These are phyloP conservation scores for Apiospora rasikravindrae DNA, from an alignment of 2,329 filamentous ascomycete genomes.

Conservation along the genomic window DNA sequence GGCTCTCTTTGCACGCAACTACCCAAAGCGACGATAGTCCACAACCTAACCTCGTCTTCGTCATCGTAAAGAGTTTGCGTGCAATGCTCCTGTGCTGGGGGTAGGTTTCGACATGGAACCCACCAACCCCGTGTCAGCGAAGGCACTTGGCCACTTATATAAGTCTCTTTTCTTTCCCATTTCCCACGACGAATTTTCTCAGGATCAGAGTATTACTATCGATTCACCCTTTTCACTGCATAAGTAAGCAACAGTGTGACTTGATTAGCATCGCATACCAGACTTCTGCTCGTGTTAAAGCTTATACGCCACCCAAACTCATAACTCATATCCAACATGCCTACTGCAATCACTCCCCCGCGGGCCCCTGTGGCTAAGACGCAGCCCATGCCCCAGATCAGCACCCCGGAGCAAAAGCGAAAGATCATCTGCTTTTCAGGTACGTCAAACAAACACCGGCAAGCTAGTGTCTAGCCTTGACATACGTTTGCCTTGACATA, in stretches of 20 bases:
- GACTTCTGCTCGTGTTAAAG: conserved; percentile 9
- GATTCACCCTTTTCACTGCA: neutral
- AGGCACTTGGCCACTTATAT: conserved; percentile 25
- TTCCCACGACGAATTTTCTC: neutral
- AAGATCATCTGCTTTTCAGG: conserved; percentile 66
- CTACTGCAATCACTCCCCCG: conserved; percentile 42
- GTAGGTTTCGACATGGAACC: neutral
- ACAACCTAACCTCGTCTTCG: conserved; percentile 25
- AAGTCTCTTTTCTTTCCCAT: conserved; percentile 22
- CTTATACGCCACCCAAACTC: neutral
- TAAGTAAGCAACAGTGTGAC: neutral
- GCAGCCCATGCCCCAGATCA: conserved; percentile 40
- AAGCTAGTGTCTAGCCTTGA: neutral
- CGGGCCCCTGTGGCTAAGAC: conserved; percentile 37
- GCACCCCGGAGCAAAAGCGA: conserved; percentile 42
- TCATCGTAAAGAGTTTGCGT: conserved; percentile 26
- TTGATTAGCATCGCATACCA: neutral
- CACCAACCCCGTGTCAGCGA: conserved; percentile 19
- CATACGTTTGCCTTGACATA: neutral
- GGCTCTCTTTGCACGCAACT: conserved; percentile 15
- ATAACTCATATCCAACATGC: conserved; percentile 40
- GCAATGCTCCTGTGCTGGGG: neutral
- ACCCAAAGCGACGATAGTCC: conserved; percentile 28
- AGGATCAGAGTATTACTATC: neutral
- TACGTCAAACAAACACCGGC: conserved; percentile 33